A percentile compares a stretch with the other conserved stretches of the same genome.
These are phyloP conservation scores for Effrenium voratum DNA, from an alignment of 73 alveolate genomes.

Conservation along the genomic window DNA sequence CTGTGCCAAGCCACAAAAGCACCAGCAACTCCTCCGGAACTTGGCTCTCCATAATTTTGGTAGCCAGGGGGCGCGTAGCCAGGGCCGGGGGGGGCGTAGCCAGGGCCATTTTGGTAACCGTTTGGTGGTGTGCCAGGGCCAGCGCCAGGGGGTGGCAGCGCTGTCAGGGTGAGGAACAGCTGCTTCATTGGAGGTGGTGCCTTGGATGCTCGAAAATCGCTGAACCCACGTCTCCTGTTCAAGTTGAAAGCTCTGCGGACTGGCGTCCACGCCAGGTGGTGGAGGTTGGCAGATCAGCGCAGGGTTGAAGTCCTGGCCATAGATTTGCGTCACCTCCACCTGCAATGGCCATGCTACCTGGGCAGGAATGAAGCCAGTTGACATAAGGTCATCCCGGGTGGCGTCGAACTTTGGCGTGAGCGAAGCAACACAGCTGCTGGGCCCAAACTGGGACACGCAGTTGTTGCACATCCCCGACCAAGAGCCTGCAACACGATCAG, in stretches of 20 bases:
- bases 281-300: constrained; percentile 52
- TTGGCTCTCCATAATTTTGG: too few species aligned
- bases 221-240: neutral
- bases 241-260: neutral
- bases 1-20: too few species aligned
- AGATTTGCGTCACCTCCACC: constrained; percentile 22
- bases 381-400: constrained; percentile 69
- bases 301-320: constrained; percentile 52
- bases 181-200: constrained; percentile 47
- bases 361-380: constrained; percentile 68
- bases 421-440: constrained; percentile 50
- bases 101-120: too few species aligned
- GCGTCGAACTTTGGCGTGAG: constrained; percentile 69
- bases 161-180: constrained; percentile 37
- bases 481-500: too few species aligned
- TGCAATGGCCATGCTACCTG: constrained; percentile 64
- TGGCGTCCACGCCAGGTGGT: constrained; percentile 16
- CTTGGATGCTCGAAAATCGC: too few species aligned
- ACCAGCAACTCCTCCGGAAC: too few species aligned
- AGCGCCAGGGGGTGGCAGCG: too few species aligned
- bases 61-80: too few species aligned
- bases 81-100: too few species aligned
- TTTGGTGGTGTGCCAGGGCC: too few species aligned
- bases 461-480: constrained; percentile 36
- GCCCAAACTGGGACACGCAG: constrained; percentile 62